Conservation (phyloP, 73 alveolate genomes). For the Paraurostyla sp. region DNA sequence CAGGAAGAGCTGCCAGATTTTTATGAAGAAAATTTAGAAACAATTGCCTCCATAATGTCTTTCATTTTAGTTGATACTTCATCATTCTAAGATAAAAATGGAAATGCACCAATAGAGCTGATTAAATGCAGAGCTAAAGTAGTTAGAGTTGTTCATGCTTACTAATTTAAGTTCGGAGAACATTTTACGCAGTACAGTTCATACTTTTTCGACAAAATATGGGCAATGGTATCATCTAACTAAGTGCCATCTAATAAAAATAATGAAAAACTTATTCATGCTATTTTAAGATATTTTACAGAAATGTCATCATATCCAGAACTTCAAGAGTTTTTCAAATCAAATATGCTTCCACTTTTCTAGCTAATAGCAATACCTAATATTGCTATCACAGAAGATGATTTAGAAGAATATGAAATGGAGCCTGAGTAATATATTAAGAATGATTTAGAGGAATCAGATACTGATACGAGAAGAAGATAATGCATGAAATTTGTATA, state of each 20-base stretch:
- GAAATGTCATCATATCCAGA: neutral
- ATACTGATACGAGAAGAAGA: conserved; percentile 62
- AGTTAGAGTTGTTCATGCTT: conserved; percentile 53
- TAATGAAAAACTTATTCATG: conserved; percentile 47
- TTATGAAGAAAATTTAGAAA: conserved; percentile 46
- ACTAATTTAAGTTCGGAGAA: conserved; percentile 37
- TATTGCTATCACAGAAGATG: conserved; percentile 57
- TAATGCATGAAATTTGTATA: conserved; percentile 64
- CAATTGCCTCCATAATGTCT: conserved; percentile 5
- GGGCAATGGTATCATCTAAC: conserved; percentile 46
- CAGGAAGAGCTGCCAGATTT: conserved; percentile 72
- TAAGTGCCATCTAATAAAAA: conserved; percentile 22
- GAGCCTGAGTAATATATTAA: conserved; percentile 56
- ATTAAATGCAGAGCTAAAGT: conserved; percentile 33
- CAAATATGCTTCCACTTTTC: conserved; percentile 31
- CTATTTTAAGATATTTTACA: conserved; percentile 37
- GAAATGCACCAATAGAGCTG: neutral
- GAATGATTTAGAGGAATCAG: conserved; percentile 64
- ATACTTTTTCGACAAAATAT: conserved; percentile 38
- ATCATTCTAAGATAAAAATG: neutral
- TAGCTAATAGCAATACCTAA: conserved; percentile 51
- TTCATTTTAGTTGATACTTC: conserved; percentile 26
- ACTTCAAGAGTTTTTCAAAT: neutral
- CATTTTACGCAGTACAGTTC: conserved; percentile 11
- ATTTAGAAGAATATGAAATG: conserved; percentile 55